A percentile compares a stretch with the other conserved stretches of the same genome.
Conservation (phyloP, 2,329 filamentous ascomycete species). For the Penicillium sp. region DNA sequence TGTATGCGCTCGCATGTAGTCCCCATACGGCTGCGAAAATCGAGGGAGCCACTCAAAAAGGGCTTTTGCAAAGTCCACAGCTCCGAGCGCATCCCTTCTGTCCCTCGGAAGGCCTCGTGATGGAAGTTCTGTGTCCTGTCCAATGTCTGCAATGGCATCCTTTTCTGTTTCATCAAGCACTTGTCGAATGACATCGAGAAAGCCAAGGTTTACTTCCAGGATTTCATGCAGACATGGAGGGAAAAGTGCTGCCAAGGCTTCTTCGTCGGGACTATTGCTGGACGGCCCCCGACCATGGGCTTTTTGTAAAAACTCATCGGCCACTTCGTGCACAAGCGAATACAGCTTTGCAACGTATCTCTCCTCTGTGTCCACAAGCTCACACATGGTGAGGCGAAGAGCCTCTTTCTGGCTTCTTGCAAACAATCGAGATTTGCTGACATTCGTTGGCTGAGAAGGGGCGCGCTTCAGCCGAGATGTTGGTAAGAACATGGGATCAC, state of each 20-base stretch:
- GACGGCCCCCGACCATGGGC: slow-evolving; percentile 59
- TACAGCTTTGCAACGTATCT: slow-evolving; percentile 88
- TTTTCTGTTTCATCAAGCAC: slow-evolving; percentile 83
- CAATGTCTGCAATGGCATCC: slow-evolving; percentile 74
- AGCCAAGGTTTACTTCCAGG: slow-evolving; percentile 75
- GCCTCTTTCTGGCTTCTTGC: slow-evolving; percentile 79
- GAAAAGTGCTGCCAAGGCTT: slow-evolving; percentile 75
- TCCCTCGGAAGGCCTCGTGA: slow-evolving; percentile 46
- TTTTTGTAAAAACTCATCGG: slow-evolving; percentile 74
- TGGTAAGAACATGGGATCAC: slow-evolving; percentile 81
- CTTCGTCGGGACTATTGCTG: slow-evolving; percentile 70
- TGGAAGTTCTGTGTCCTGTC: slow-evolving; percentile 55
- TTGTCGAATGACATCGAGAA: slow-evolving; percentile 72
- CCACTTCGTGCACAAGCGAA: slow-evolving; percentile 78
- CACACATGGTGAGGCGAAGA: slow-evolving; percentile 82
- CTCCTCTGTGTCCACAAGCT: slow-evolving; percentile 90
- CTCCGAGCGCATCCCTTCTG: slow-evolving; percentile 72
- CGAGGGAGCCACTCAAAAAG: slow-evolving; percentile 90
- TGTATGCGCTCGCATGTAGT: slow-evolving; percentile 89
- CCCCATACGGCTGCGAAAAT: slow-evolving; percentile 86
- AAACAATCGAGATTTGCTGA: slow-evolving; percentile 77
- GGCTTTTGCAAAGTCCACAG: slow-evolving; percentile 73
- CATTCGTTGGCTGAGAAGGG: slow-evolving; percentile 79
- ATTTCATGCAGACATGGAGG: slow-evolving; percentile 79
- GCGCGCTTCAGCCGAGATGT: slow-evolving; percentile 82